Percentiles rank a stretch among this genome's conserved stretches.
Evolutionary conservation across 2,329 filamentous ascomycete genomes (phyloP).

Genomic region (Didymella arachidicola): DNA sequence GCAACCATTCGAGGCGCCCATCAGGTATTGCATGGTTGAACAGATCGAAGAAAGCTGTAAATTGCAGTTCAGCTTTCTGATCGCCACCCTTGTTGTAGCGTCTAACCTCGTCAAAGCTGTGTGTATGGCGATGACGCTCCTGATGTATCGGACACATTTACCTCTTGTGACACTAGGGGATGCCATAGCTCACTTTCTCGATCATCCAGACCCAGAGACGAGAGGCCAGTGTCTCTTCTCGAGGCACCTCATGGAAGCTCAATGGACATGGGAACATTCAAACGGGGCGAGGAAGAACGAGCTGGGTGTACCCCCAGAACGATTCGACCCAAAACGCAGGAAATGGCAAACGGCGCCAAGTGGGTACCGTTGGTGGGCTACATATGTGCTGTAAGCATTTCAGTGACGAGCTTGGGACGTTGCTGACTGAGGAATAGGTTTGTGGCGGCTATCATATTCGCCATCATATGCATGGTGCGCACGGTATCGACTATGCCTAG

Average conservation of each 20-base stretch:
- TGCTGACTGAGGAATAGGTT: too few species aligned
- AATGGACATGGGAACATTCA: constrained; percentile 11
- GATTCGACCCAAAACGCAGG: constrained; percentile 1
- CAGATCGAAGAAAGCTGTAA: constrained; percentile 22
- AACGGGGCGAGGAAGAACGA: constrained; percentile 2
- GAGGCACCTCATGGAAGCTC: constrained; percentile 1
- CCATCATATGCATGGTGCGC: constrained; percentile 5
- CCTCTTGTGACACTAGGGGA: constrained; percentile 13
- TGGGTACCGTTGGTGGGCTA: constrained; percentile 5
- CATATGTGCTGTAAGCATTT: not conserved
- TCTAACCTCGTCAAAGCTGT: constrained; percentile 7
- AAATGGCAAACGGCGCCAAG: constrained; percentile 6
- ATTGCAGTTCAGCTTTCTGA: not conserved
- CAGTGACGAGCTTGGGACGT: too few species aligned
- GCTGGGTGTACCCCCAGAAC: constrained; percentile 5
- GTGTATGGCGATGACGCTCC: constrained; percentile 5
- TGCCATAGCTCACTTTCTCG: constrained; percentile 7
- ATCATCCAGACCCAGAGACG: constrained; percentile 10
- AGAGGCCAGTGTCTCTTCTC: constrained; percentile 7
- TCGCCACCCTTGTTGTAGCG: constrained; percentile 3
- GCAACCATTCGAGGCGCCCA: constrained; percentile 14
- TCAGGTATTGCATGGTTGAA: constrained; percentile 34
- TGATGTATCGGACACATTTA: not conserved
- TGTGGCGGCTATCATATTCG: not conserved
- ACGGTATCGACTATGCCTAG: constrained; percentile 17